Evolutionary conservation across 352 stramenopile species (phyloP), one percentile per base, ranked within the genome.

Genomic region (Phytophthora quininea): DNA sequence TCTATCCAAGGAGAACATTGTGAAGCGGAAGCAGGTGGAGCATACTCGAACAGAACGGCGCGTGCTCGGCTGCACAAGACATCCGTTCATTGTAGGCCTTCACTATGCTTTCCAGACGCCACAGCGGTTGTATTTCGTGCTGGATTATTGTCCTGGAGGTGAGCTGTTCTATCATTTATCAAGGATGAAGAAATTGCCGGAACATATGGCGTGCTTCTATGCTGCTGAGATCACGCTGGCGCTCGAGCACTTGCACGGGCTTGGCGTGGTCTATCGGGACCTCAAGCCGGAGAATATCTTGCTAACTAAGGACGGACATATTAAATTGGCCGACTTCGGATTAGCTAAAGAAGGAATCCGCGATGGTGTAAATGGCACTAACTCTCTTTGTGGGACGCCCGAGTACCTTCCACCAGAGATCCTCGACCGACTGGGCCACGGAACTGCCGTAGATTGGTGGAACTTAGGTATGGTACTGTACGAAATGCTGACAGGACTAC

Each of bases 61-160:
- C 11, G 91, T 97, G 29, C 77, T 97, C 8, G 84, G 88, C 2
- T 88, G 91, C 42, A 91, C 90, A 8, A 78, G 82, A 19, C 89
- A 97, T 55, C 89, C 89, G 7, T 97, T 96, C 58, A 97, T 97
- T 47, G 91, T 97, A 0, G 88, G 88, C 0, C 67, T 97, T 27
- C 85, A 95, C 50, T 96, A 90, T 58, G 88, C 90, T 1, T 96
- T 97, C 54, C 88, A 97, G 64, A 95, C 96, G 0, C 88, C 86
- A 42, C 82, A 98, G 67, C 77, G 84, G 54, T 78, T 99, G 1
- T 99, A 98, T 61, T 99, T 99, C 71, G 97, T 99, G 24, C 76
- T 99, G 15, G 89, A 97, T 40, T 97, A 96, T 52, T 96, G 88
- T 50, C 86, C 90, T 5, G 90, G 91, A 24, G 91, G 91, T 14